These are phyloP conservation scores for Malus orientalis DNA, from an alignment of 306 rosid genomes.

Conservation along the genomic window DNA sequence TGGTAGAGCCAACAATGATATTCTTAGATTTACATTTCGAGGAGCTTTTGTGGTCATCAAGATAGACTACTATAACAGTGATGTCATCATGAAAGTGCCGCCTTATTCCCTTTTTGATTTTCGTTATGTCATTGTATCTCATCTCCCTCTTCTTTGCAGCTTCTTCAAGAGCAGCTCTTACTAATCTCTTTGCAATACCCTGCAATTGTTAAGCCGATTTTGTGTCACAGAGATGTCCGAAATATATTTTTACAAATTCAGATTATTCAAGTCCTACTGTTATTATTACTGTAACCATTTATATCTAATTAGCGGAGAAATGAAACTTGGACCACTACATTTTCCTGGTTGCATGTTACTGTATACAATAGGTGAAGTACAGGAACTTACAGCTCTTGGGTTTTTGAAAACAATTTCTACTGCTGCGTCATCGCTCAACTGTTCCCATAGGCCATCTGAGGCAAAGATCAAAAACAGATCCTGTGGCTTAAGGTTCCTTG, in stretches of 20 bases:
- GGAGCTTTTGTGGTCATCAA: slow-evolving; percentile 54
- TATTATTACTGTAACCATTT: background rate
- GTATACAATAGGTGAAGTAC: background rate
- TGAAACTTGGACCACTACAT: background rate
- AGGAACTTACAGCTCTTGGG: slow-evolving; percentile 82
- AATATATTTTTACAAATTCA: background rate
- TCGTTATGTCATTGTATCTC: slow-evolving; percentile 82
- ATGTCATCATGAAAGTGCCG: slow-evolving; percentile 92
- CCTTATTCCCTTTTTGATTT: slow-evolving; percentile 70
- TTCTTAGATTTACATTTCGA: slow-evolving; percentile 33
- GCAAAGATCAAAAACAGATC: slow-evolving; percentile 91
- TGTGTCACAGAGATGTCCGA: background rate
- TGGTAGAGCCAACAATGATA: slow-evolving; percentile 42
- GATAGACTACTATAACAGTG: slow-evolving; percentile 76
- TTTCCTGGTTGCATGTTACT: background rate
- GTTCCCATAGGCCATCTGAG: slow-evolving; percentile 99
- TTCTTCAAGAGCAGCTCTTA: slow-evolving; percentile 69
- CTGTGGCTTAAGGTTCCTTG: slow-evolving; percentile 57
- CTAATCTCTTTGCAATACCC: slow-evolving; percentile 95
- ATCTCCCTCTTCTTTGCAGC: slow-evolving; percentile 92
- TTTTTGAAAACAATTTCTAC: slow-evolving; percentile 76
- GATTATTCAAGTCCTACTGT: background rate
- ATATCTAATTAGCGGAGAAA: background rate
- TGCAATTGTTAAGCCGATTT: slow-evolving; percentile 27
- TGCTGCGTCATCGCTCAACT: slow-evolving; percentile 73